These are phyloP conservation scores for Colletotrichum sp. DNA, from an alignment of 2,329 filamentous ascomycete genomes.

Conservation along the genomic window DNA sequence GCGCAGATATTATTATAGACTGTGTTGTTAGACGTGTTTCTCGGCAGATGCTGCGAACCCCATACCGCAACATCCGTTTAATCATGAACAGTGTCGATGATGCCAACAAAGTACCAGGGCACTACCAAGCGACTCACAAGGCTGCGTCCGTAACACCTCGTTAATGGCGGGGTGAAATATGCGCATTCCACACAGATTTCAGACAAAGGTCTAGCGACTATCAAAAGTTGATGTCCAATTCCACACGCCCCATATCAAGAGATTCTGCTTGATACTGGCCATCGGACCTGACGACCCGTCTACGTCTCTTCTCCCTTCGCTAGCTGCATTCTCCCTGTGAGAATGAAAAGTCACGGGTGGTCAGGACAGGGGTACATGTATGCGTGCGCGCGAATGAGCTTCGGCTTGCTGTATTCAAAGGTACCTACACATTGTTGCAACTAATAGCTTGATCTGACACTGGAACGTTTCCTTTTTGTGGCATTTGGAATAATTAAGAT, in stretches of 20 bases:
- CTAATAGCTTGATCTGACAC: background rate
- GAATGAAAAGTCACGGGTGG: constrained; percentile 7
- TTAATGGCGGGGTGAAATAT: background rate
- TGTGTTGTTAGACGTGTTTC: background rate
- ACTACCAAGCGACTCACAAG: background rate
- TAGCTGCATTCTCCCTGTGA: background rate
- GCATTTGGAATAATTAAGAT: background rate
- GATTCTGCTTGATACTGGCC: background rate
- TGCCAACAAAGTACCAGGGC: background rate
- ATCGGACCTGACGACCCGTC: background rate
- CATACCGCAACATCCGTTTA: background rate
- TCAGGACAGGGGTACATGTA: background rate
- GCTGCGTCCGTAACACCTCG: background rate
- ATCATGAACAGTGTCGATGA: background rate
- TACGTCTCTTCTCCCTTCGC: background rate
- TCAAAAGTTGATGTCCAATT: background rate
- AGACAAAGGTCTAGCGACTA: background rate
- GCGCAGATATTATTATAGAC: background rate
- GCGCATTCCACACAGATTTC: background rate
- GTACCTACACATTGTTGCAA: background rate
- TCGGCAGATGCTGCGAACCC: background rate
- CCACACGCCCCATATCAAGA: background rate
- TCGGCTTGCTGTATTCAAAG: background rate
- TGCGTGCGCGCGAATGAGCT: background rate
- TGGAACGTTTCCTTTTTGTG: background rate